Percentiles rank a stretch among this genome's conserved stretches.
Conservation (phyloP, 2,329 filamentous ascomycete species). For the Stemphylium lycopersici region DNA sequence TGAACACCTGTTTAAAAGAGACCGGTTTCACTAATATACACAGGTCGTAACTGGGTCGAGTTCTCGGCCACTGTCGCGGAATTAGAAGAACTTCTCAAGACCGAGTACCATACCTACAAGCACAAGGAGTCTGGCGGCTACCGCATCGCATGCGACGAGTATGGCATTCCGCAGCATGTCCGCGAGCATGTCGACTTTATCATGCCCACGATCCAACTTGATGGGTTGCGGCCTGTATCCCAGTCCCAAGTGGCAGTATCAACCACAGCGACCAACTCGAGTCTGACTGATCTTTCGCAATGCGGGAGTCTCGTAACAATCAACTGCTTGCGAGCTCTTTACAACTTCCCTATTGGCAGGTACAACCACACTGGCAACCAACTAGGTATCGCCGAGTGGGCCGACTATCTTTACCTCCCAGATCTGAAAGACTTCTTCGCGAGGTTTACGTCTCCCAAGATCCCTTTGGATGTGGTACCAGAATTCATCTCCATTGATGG, state of each 20-base stretch:
- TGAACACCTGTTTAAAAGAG: neutral
- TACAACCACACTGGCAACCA: conserved; percentile 23
- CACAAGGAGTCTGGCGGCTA: conserved; percentile 19
- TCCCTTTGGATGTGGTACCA: conserved; percentile 21
- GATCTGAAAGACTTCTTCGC: conserved; percentile 54
- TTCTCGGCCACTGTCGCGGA: conserved; percentile 18
- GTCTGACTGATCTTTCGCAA: conserved; percentile 7
- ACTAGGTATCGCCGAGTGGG: conserved; percentile 51
- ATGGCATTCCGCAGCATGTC: conserved; percentile 20
- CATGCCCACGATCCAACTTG: conserved; percentile 24
- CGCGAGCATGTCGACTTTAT: conserved; percentile 25
- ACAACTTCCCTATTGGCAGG: conserved; percentile 25
- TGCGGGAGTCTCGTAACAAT: conserved; percentile 21
- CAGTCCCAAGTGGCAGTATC: neutral
- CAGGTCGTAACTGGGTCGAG: conserved; percentile 21
- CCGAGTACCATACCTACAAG: conserved; percentile 24
- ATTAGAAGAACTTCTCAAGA: conserved; percentile 17
- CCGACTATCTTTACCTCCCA: conserved; percentile 53
- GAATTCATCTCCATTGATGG: conserved; percentile 40
- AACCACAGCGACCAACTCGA: conserved; percentile 3
- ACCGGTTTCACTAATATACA: neutral
- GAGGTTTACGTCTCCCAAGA: conserved; percentile 36
- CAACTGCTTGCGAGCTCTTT: conserved; percentile 27
- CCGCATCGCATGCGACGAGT: conserved; percentile 25
- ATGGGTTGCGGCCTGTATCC: conserved; percentile 17